These are phyloP conservation scores for Arctostaphylos glauca DNA, from an alignment of 148 eudicot species.

Conservation along the genomic window DNA sequence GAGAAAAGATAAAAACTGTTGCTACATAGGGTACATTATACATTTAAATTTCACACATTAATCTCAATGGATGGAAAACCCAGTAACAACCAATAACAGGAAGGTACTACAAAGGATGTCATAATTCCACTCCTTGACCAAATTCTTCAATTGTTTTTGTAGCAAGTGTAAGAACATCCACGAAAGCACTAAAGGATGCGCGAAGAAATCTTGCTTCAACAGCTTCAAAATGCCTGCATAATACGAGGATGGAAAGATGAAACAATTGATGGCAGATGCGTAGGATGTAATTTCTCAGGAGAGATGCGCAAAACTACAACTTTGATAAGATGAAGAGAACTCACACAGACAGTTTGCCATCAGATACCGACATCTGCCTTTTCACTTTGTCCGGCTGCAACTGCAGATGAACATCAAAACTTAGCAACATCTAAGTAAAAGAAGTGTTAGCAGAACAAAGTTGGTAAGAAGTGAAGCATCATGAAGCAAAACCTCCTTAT, in stretches of 20 bases:
- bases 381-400: slow-evolving; percentile 91
- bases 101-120: slow-evolving; percentile 13
- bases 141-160: slow-evolving; percentile 84
- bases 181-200: slow-evolving; percentile 77
- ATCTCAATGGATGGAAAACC: background rate
- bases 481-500: slow-evolving; percentile 62
- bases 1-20: background rate
- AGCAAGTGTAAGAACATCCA: slow-evolving; percentile 77
- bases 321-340: slow-evolving; percentile 20
- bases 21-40: background rate
- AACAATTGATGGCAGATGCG: background rate
- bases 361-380: slow-evolving; percentile 63
- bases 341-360: slow-evolving; percentile 85
- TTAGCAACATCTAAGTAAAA: background rate
- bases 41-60: background rate
- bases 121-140: slow-evolving; percentile 34
- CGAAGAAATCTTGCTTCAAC: slow-evolving; percentile 95
- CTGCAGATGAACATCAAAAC: slow-evolving; percentile 34
- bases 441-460: background rate
- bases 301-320: background rate
- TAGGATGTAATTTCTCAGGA: background rate
- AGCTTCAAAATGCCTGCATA: slow-evolving; percentile 85
- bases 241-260: background rate
- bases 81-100: background rate
- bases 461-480: background rate